phyloP scores from a whole-genome alignment of 2,329 filamentous ascomycete species.

The Alternaria triticina region DNA sequence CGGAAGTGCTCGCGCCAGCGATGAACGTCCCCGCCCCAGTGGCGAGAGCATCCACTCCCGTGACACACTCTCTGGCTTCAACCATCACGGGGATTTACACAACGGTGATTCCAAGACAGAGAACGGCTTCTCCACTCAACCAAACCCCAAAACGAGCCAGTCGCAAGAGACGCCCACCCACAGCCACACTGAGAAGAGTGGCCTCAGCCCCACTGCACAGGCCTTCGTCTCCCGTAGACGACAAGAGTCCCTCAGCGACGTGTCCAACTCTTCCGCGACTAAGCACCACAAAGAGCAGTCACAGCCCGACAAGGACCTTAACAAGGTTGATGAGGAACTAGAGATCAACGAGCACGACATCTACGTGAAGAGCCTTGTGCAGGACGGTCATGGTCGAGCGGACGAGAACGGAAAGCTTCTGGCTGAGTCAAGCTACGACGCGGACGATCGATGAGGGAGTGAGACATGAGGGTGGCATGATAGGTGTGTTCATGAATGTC shows the following conservation, averaged over 20 bases:
- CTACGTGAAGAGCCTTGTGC: neutral
- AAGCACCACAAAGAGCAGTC: constrained; percentile 9
- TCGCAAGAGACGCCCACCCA: constrained; percentile 39
- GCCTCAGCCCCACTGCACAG: constrained; percentile 40
- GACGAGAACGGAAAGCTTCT: neutral
- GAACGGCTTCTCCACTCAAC: constrained; percentile 40
- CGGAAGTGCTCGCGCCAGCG: neutral
- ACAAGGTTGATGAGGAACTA: neutral
- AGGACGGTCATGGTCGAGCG: neutral
- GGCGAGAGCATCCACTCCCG: constrained; percentile 19
- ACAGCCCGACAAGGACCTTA: neutral
- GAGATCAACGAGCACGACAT: neutral
- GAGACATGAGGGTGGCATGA: neutral
- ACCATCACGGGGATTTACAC: constrained; percentile 41
- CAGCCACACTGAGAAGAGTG: constrained; percentile 18
- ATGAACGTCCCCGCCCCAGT: constrained; percentile 10
- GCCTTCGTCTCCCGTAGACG: constrained; percentile 9
- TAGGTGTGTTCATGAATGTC: neutral
- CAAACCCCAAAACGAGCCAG: constrained; percentile 40
- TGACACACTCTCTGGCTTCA: constrained; percentile 35
- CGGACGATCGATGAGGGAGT: neutral
- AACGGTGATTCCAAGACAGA: constrained; percentile 41
- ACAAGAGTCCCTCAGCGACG: constrained; percentile 21
- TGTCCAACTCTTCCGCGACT: constrained; percentile 13
- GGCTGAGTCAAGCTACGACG: neutral